Conservation (phyloP, 2,329 filamentous ascomycete species). For the Penicillium frequentans region DNA sequence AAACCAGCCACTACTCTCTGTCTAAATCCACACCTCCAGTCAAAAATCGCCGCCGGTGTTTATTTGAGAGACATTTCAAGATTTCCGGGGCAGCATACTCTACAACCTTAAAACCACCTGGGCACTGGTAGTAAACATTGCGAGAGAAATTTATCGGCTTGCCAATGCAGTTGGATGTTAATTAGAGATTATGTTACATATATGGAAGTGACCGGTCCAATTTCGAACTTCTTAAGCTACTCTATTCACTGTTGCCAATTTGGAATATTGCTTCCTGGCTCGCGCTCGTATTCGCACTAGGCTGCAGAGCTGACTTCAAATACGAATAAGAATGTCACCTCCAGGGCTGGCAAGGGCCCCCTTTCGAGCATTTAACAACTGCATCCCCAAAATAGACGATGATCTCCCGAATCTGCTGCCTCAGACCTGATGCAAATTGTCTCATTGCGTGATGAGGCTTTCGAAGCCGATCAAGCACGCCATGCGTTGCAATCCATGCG, state of each 20-base stretch:
- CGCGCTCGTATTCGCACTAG: neutral
- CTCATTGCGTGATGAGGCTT: neutral
- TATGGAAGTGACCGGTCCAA: neutral
- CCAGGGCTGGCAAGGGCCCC: neutral
- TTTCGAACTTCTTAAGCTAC: neutral
- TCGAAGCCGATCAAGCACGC: neutral
- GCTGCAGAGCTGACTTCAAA: neutral
- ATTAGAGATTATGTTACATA: neutral
- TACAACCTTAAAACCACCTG: too few relatives aligned
- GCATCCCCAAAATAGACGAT: neutral
- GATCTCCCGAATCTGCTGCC: neutral
- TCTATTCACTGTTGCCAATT: neutral
- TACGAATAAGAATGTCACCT: neutral
- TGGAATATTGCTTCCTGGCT: neutral
- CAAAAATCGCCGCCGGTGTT: too few relatives aligned
- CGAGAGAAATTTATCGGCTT: neutral
- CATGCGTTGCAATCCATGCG: neutral
- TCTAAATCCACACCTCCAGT: too few relatives aligned
- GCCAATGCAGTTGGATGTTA: neutral
- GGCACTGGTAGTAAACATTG: too few relatives aligned
- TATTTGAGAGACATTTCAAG: too few relatives aligned
- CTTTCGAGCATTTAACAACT: neutral
- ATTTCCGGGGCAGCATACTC: too few relatives aligned
- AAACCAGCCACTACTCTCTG: too few relatives aligned
- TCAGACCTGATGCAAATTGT: neutral